phyloP scores from a whole-genome alignment of 345 rosid species.

The Brassica nigra region DNA sequence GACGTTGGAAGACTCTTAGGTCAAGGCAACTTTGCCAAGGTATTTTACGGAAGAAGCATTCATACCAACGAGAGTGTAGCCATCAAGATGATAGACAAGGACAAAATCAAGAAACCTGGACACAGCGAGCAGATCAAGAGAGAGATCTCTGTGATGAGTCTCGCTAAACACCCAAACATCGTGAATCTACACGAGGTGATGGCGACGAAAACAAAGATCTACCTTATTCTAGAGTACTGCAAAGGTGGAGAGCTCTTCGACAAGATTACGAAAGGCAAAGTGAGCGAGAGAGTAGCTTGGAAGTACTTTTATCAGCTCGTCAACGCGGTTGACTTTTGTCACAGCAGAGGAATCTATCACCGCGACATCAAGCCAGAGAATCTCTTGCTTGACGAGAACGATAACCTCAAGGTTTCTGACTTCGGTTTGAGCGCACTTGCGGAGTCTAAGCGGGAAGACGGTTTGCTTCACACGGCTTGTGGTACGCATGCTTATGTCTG shows the following conservation, averaged over 20 bases:
- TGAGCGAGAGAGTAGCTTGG: slow-evolving; percentile 63
- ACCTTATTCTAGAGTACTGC: slow-evolving; percentile 65
- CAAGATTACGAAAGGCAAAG: slow-evolving; percentile 61
- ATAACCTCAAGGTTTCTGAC: slow-evolving; percentile 70
- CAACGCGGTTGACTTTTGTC: slow-evolving; percentile 68
- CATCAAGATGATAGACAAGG: slow-evolving; percentile 74
- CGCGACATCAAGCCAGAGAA: slow-evolving; percentile 86
- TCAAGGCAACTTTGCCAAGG: slow-evolving; percentile 84
- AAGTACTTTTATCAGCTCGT: slow-evolving; percentile 71
- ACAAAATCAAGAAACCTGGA: slow-evolving; percentile 55
- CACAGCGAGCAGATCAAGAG: slow-evolving; percentile 60
- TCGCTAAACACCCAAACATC: slow-evolving; percentile 67
- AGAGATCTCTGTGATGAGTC: slow-evolving; percentile 75
- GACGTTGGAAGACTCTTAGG: slow-evolving; percentile 77
- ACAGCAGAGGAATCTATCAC: slow-evolving; percentile 74
- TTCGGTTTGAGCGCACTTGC: slow-evolving; percentile 80
- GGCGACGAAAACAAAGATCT: slow-evolving; percentile 79
- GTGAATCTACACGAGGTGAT: slow-evolving; percentile 68
- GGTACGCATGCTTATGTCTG: slow-evolving; percentile 83
- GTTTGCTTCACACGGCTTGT: slow-evolving; percentile 73
- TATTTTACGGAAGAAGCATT: slow-evolving; percentile 65
- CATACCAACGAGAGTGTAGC: slow-evolving; percentile 60
- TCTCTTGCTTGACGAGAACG: slow-evolving; percentile 68
- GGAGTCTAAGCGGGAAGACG: slow-evolving; percentile 61
- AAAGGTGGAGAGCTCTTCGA: slow-evolving; percentile 82